Evolutionary conservation across 208 protist species (phyloP).

Genomic region (Trichomonas tenax): DNA sequence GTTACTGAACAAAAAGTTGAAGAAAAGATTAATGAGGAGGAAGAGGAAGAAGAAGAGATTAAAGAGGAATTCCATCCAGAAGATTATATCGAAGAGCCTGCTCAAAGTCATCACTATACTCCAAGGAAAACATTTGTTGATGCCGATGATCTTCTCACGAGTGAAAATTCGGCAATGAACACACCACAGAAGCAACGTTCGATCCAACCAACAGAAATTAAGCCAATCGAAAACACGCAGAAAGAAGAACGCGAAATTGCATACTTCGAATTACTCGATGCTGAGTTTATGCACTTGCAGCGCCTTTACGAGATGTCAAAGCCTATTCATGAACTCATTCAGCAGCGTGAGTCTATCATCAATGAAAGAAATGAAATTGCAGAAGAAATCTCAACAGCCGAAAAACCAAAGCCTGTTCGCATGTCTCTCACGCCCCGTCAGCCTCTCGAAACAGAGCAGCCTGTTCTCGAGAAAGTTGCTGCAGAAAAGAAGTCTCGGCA

Average conservation of each 20-base stretch:
- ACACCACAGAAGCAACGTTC: background rate
- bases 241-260: background rate
- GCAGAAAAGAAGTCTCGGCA: background rate
- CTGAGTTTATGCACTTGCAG: background rate
- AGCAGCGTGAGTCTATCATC: background rate
- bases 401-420: background rate
- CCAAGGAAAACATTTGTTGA: background rate
- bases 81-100: background rate
- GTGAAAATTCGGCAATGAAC: background rate
- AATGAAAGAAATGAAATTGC: background rate
- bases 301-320: background rate
- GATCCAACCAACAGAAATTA: background rate
- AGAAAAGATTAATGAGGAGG: background rate
- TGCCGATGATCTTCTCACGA: background rate
- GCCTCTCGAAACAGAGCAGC: background rate
- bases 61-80: background rate
- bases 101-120: background rate
- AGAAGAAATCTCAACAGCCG: background rate
- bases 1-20: background rate
- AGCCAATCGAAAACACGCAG: background rate
- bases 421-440: background rate
- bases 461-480: background rate
- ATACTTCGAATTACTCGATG: background rate
- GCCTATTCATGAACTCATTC: background rate
- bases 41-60: background rate